Conservation (phyloP, 257 asterid species). For the Cordia subcordata region DNA sequence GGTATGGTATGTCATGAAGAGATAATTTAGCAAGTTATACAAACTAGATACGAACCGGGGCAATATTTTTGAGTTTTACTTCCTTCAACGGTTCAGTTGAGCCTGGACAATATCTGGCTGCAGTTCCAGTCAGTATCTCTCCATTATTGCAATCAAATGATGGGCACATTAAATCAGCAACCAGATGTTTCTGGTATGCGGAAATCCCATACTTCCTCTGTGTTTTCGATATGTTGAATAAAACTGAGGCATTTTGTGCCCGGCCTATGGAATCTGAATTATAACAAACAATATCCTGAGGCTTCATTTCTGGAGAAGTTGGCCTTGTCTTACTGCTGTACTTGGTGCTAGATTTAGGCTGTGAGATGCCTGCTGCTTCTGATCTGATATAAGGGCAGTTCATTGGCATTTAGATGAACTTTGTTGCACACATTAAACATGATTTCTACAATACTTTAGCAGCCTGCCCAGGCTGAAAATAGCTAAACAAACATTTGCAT, state of each 20-base stretch:
- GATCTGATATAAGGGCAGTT: conserved; percentile 30
- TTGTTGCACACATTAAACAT: not conserved
- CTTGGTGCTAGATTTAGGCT: conserved; percentile 5
- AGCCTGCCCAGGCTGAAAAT: too few relatives aligned
- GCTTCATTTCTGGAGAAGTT: conserved; percentile 27
- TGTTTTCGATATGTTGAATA: conserved; percentile 22
- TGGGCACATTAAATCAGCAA: conserved; percentile 5
- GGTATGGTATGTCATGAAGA: not conserved
- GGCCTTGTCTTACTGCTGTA: conserved; percentile 12
- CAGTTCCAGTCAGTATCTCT: conserved; percentile 31
- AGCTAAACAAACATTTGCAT: too few relatives aligned
- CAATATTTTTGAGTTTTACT: conserved; percentile 18
- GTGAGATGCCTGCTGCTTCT: conserved; percentile 21
- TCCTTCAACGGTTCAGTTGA: conserved; percentile 28
- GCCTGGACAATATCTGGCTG: conserved; percentile 27
- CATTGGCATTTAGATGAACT: not conserved
- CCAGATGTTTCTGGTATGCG: conserved; percentile 8
- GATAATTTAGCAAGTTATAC: too few relatives aligned
- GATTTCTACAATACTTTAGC: not conserved
- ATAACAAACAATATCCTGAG: conserved; percentile 18
- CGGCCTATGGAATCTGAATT: conserved; percentile 18
- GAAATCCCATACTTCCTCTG: conserved; percentile 22
- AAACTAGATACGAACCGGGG: conserved; percentile 6
- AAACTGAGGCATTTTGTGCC: conserved; percentile 22
- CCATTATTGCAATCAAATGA: conserved; percentile 22